Percentiles rank a stretch among this genome's conserved stretches.
phyloP scores from a whole-genome alignment of 225 moss, liverwort and hornwort genomes.

The Sphagnum tenellum region DNA sequence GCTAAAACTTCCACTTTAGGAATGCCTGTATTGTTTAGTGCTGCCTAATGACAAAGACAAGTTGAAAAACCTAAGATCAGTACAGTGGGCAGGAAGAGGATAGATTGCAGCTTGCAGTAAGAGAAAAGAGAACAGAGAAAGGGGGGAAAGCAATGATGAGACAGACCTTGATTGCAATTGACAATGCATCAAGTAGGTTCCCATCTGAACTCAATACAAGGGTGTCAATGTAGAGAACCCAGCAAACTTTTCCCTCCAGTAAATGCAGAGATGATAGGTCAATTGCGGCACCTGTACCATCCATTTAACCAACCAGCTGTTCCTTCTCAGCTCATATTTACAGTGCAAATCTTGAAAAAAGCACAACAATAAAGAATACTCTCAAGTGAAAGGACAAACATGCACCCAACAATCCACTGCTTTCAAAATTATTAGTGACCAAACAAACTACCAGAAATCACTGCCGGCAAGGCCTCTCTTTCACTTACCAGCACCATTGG shows the following conservation, averaged over 20 bases:
- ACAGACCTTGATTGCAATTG: slow-evolving; percentile 72
- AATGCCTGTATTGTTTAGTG: slow-evolving; percentile 68
- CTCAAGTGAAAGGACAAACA: background rate
- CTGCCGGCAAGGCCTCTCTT: background rate
- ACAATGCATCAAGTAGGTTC: slow-evolving; percentile 81
- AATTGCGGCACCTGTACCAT: slow-evolving; percentile 65
- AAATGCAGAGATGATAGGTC: slow-evolving; percentile 62
- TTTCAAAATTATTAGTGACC: background rate
- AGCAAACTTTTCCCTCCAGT: slow-evolving; percentile 75
- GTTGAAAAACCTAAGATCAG: background rate
- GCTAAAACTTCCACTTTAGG: slow-evolving; percentile 81
- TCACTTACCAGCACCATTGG: slow-evolving; percentile 66
- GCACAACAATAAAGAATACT: background rate
- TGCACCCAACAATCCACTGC: no score
- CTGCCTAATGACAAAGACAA: slow-evolving; percentile 26
- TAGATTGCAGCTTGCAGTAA: background rate
- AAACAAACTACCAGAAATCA: background rate
- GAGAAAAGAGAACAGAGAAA: background rate
- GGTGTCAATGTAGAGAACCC: slow-evolving; percentile 76
- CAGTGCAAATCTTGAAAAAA: background rate
- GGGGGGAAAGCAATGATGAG: background rate
- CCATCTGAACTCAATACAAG: slow-evolving; percentile 89
- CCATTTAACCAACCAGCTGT: no score
- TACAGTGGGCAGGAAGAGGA: background rate
- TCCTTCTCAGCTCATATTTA: no score